These are phyloP conservation scores for Xylaria sp. DNA, from an alignment of 495 filamentous ascomycete species.

Conservation along the genomic window DNA sequence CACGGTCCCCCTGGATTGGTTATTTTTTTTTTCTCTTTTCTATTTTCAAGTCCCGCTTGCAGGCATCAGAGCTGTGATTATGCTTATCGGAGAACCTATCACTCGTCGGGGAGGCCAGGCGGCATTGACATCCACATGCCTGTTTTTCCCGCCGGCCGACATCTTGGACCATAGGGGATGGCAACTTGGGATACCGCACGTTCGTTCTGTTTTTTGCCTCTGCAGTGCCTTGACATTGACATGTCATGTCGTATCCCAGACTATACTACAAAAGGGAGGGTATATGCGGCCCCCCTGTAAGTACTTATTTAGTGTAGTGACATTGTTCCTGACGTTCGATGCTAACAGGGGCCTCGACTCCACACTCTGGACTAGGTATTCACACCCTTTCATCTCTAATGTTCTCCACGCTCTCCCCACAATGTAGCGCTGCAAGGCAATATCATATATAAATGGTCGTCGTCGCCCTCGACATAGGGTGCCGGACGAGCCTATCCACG, in stretches of 20 bases:
- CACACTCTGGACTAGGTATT: conserved; percentile 42
- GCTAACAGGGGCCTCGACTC: conserved; percentile 39
- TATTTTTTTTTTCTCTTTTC: background rate
- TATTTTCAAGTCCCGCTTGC: conserved; percentile 14
- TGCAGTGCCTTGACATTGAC: conserved; percentile 32
- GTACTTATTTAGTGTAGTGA: conserved; percentile 28
- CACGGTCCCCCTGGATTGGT: background rate
- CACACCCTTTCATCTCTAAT: conserved; percentile 41
- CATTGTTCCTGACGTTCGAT: conserved; percentile 40
- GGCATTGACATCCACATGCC: conserved; percentile 44
- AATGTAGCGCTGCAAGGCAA: conserved; percentile 37
- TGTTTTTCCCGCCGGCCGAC: conserved; percentile 37
- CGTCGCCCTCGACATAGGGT: conserved; percentile 37
- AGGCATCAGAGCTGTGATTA: background rate
- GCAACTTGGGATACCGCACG: conserved; percentile 35
- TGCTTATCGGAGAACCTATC: conserved; percentile 29
- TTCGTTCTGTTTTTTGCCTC: conserved; percentile 37
- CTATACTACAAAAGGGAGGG: conserved; percentile 34
- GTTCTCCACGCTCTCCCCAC: conserved; percentile 41
- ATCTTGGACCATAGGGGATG: conserved; percentile 23
- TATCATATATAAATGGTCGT: conserved; percentile 45
- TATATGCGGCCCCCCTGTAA: conserved; percentile 38
- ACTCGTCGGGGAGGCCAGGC: conserved; percentile 33
- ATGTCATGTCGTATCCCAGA: conserved; percentile 39
- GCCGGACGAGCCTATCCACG: conserved; percentile 33